Conservation (phyloP, 192 early-diverging fungal genomes). For the Pilobolus umbonatus region DNA sequence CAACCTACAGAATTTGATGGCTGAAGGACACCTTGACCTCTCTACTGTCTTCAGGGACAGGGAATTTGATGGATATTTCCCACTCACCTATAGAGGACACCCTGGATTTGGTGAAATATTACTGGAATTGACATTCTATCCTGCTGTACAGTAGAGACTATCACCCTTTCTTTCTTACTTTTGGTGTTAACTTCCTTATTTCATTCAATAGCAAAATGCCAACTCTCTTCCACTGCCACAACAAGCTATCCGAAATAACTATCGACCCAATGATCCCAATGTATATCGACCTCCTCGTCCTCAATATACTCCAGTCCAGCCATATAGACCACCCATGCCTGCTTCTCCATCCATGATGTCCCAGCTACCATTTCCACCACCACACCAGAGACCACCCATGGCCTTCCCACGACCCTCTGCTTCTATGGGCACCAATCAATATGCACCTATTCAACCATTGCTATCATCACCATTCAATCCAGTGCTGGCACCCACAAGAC, state of each 20-base stretch:
- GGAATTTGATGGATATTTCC: slow-evolving; percentile 9
- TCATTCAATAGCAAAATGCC: background rate
- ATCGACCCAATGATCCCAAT: background rate
- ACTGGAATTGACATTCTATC: slow-evolving; percentile 13
- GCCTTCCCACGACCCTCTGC: background rate
- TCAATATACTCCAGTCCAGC: background rate
- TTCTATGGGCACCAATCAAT: background rate
- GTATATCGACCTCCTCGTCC: background rate
- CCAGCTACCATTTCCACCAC: background rate
- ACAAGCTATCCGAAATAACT: slow-evolving; percentile 5
- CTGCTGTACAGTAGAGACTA: background rate
- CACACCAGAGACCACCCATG: background rate
- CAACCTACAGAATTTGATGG: slow-evolving; percentile 6
- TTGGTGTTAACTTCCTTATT: background rate
- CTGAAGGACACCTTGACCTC: background rate
- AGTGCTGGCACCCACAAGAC: background rate
- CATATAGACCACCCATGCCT: too few relatives aligned
- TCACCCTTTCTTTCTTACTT: background rate
- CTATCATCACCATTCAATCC: slow-evolving; percentile 9
- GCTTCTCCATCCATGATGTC: background rate
- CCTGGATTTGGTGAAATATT: slow-evolving; percentile 3
- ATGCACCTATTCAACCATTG: background rate
- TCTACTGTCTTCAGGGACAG: slow-evolving; percentile 6
- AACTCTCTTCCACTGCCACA: background rate
- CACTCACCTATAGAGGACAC: background rate